A percentile compares a stretch with the other conserved stretches of the same genome.
phyloP scores from a whole-genome alignment of 2,329 filamentous ascomycete species.

The Cladosporium sp. region DNA sequence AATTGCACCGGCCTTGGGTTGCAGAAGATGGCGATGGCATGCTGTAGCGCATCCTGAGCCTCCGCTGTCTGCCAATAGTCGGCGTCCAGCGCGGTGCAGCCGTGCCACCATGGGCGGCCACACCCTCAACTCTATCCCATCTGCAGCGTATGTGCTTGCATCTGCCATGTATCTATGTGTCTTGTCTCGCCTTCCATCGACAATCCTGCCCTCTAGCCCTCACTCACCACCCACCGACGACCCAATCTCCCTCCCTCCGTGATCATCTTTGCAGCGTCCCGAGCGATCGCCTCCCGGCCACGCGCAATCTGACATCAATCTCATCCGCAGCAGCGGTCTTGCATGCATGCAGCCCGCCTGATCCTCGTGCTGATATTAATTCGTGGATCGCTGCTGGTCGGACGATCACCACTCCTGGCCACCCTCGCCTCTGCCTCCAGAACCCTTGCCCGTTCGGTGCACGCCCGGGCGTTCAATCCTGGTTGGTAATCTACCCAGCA shows the following conservation, averaged over 20 bases:
- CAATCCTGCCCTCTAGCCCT: not conserved
- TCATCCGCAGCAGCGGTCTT: conserved; percentile 17
- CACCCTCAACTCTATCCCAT: conserved; percentile 14
- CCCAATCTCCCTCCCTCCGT: not conserved
- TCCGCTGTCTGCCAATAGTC: conserved; percentile 18
- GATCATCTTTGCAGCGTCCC: conserved; percentile 14
- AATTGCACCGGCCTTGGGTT: conserved; percentile 8
- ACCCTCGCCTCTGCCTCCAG: conserved; percentile 7
- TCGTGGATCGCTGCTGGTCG: conserved; percentile 15
- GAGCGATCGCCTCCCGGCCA: conserved; percentile 16
- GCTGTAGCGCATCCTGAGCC: conserved; percentile 18
- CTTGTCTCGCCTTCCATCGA: not conserved
- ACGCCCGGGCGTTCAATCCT: conserved; percentile 17
- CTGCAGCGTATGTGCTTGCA: not conserved
- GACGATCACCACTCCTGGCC: conserved; percentile 21
- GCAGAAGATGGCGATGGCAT: conserved; percentile 3
- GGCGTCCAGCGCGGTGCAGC: conserved; percentile 4
- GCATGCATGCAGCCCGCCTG: conserved; percentile 16
- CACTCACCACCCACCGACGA: not conserved
- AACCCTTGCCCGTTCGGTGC: conserved; percentile 16
- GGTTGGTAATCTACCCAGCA: conserved; percentile 14
- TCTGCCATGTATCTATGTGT: not conserved
- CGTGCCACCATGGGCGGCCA: conserved; percentile 11
- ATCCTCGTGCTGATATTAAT: conserved; percentile 11
- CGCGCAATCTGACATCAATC: conserved; percentile 19